These are phyloP conservation scores for Parafenestella ontariensis DNA, from an alignment of 2,329 filamentous ascomycete genomes.

Conservation along the genomic window DNA sequence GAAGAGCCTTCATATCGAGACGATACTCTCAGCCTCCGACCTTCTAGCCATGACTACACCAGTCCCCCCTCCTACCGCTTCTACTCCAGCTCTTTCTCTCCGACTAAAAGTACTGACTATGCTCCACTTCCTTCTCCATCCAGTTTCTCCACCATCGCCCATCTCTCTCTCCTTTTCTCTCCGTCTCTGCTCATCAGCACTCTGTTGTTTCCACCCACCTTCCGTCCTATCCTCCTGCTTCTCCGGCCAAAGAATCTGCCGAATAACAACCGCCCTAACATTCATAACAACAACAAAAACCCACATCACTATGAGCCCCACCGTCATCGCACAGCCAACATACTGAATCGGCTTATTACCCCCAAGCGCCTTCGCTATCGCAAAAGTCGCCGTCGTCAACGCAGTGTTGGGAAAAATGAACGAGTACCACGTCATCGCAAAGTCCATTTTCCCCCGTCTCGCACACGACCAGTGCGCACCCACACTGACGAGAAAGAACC, in stretches of 20 bases:
- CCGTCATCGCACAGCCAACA: slow-evolving; percentile 71
- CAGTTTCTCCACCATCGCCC: slow-evolving; percentile 27
- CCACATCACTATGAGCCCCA: slow-evolving; percentile 72
- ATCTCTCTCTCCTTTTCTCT: slow-evolving; percentile 17
- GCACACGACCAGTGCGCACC: slow-evolving; percentile 76
- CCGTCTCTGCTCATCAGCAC: slow-evolving; percentile 37
- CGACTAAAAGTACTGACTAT: slow-evolving; percentile 31
- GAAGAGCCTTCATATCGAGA: neutral
- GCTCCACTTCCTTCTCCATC: slow-evolving; percentile 26
- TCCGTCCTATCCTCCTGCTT: slow-evolving; percentile 71
- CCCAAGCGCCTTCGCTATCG: slow-evolving; percentile 65
- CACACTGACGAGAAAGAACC: slow-evolving; percentile 84
- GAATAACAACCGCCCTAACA: slow-evolving; percentile 69
- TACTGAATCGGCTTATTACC: slow-evolving; percentile 64
- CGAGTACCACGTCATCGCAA: slow-evolving; percentile 86
- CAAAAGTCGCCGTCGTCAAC: slow-evolving; percentile 74
- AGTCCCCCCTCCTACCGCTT: neutral
- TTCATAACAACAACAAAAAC: slow-evolving; percentile 72
- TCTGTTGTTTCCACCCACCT: slow-evolving; percentile 60
- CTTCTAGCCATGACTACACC: neutral
- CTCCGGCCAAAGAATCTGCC: slow-evolving; percentile 78
- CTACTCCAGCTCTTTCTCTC: slow-evolving; percentile 10
- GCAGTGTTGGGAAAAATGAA: slow-evolving; percentile 85
- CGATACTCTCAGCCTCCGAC: neutral
- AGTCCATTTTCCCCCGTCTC: slow-evolving; percentile 67